Conservation (phyloP, 2,329 filamentous ascomycete species). For the Aspergillus fructus region DNA sequence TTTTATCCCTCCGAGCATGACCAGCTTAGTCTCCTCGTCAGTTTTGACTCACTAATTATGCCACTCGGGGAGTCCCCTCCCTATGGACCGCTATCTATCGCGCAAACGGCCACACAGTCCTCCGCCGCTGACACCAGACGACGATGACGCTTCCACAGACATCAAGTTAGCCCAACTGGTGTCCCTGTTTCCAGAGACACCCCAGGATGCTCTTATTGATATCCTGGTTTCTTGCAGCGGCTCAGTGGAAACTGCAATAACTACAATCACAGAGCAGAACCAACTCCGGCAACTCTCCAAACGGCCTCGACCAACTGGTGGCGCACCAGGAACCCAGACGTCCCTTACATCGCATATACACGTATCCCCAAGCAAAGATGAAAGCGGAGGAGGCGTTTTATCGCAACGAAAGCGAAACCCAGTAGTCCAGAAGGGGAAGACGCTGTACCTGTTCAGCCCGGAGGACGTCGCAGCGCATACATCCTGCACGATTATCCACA, state of each 20-base stretch:
- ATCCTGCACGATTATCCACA: slow-evolving; percentile 88
- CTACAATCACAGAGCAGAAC: slow-evolving; percentile 48
- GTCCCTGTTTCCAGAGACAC: slow-evolving; percentile 67
- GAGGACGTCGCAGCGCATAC: slow-evolving; percentile 79
- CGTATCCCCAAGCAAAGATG: slow-evolving; percentile 28
- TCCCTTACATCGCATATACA: slow-evolving; percentile 58
- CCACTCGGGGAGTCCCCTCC: slow-evolving; percentile 21
- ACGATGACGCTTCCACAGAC: slow-evolving; percentile 74
- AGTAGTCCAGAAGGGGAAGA: slow-evolving; percentile 72
- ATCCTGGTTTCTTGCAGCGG: slow-evolving; percentile 75
- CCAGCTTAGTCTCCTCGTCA: background rate
- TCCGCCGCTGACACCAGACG: background rate
- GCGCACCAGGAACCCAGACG: slow-evolving; percentile 57
- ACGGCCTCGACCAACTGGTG: slow-evolving; percentile 14
- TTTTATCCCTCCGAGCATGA: background rate
- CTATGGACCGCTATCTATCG: slow-evolving; percentile 44
- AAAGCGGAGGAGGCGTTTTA: slow-evolving; percentile 28
- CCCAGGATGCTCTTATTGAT: slow-evolving; percentile 72
- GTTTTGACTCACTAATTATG: background rate
- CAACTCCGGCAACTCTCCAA: background rate
- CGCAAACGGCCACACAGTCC: slow-evolving; percentile 34
- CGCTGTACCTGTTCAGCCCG: slow-evolving; percentile 79
- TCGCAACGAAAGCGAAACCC: slow-evolving; percentile 19
- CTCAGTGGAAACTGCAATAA: slow-evolving; percentile 65
- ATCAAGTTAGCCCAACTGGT: slow-evolving; percentile 81